Evolutionary conservation across 768 basidiomycete species (phyloP), one percentile per base, ranked within the genome.

Genomic region (Suillus bovinus): DNA sequence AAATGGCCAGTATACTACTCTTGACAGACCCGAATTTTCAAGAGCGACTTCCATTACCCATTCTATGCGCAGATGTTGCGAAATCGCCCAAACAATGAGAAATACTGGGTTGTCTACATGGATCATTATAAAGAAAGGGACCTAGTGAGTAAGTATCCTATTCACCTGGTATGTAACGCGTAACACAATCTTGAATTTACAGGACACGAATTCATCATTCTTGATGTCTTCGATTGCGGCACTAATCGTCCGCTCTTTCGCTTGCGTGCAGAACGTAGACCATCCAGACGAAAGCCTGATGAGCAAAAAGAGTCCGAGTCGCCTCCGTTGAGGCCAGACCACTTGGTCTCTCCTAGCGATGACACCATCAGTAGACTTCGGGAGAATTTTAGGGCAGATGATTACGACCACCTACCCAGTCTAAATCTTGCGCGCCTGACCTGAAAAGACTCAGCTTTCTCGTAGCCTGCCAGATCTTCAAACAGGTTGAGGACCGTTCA

Each of bases 121-220:
- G 4, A 22, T 52, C 59, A 60, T 50, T 60, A 36, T 9, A 60
- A 60, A 49, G 59, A 60, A 60, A 53, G 36, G 38, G 31, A 5
- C 49, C 3, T 5, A 24, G 59, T 60, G n/a, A 50, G 59, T 60
- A 60, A 60, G 59, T 24, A n/a, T 54, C n/a, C 22, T 22, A 5
- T 39, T 24, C 11, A 27, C 33, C 49, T 36, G 38, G 14, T 27
- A 36, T 34, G 22, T 36, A 52, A 44, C 4, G 11, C 42, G 22
- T 9, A 13, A 44, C 41, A 42, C 11, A 22, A 22, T 9, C 41
- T 42, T 42, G 41, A 42, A 20, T 49, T 46, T 47, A 60, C 49
- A 60, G 59, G 59, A 49, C 59, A 60, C 47, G 59, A 60, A 60
- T 60, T 60, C 59, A 20, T 60, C 36, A 60, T 60, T 38, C 20